Base-by-base conservation (phyloP, 306 rosid genomes). In the Dalbergia cultrata region DNA sequence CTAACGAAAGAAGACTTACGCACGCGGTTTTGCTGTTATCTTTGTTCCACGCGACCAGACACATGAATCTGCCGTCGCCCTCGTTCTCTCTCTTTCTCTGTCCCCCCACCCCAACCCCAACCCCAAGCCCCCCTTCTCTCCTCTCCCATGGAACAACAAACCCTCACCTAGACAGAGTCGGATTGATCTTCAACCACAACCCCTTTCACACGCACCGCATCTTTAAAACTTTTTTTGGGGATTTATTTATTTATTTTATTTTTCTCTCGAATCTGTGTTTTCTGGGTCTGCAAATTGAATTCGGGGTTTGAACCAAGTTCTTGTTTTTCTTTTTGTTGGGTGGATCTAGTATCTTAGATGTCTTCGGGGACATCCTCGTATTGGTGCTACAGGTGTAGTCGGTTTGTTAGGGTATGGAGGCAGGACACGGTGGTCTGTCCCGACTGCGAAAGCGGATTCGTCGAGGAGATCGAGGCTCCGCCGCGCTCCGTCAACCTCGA, bases 381-480 rank as follows among this genome's bases (percentile, higher is more conserved):
- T 79, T 94, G 97, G 98, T 94, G 98, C 69, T 88, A 92, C 83
- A 80, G 94, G 16, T 92, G 98, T 81, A 89, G 86, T 64, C 94
- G 93, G 1, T 86, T 90, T 62, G 82, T 94, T 0, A 82, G 91
- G 60, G 88, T 80, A n/a, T 66, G 44, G 64, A 83, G 74, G 43
- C 84, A 57, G 1, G 88, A 77, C 6, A 17, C 83, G 1, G 87
- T 88, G 16, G 85, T 69, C 16, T 94, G 98, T 67, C 91, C 92
- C 0, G 89, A 89, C 16, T 94, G 97, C 56, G 82, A 83, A 56
- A 58, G 89, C 31, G 98, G 93, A 0, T 92, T 92, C 54, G 66
- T 94, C 3, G 98, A 91, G 37, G 89, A 82, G 68, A 80, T 92
- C 65, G 89, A 82, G 1, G 81, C 75, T n/a, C 85, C 92, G 0